Evolutionary conservation across 306 rosid genomes (phyloP).

Genomic region (Clitoria ternatea): DNA sequence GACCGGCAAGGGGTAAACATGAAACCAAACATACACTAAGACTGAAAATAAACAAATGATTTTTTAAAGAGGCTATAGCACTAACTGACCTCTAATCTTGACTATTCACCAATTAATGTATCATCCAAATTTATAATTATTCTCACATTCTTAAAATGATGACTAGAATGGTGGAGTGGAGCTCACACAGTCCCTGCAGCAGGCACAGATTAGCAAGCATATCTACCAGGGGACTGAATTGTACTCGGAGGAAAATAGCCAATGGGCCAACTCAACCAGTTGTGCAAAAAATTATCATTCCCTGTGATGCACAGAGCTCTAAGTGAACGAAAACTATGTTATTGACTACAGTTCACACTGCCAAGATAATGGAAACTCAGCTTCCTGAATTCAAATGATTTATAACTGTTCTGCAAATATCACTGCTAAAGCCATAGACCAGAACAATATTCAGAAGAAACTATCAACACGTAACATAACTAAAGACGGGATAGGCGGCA

Average conservation of each 20-base stretch:
- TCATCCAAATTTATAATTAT: no score
- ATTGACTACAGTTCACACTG: background rate
- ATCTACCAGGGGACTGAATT: background rate
- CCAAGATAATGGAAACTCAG: background rate
- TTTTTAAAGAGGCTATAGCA: no score
- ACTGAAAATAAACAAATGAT: no score
- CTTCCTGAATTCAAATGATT: background rate
- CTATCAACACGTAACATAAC: background rate
- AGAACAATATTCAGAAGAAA: background rate
- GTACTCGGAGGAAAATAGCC: background rate
- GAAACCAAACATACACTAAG: no score
- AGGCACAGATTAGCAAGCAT: background rate
- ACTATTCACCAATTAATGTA: no score
- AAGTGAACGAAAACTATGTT: background rate
- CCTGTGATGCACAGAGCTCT: background rate
- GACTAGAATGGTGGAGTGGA: background rate
- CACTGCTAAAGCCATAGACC: background rate
- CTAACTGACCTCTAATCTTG: no score
- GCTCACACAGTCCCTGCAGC: background rate
- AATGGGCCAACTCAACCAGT: background rate
- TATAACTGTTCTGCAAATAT: background rate
- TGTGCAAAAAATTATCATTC: background rate
- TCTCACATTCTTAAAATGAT: no score
- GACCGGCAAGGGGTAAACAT: no score
- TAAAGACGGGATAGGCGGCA: background rate